Base-by-base conservation (phyloP, 2,329 filamentous ascomycete genomes). In the Massarina eburnea region DNA sequence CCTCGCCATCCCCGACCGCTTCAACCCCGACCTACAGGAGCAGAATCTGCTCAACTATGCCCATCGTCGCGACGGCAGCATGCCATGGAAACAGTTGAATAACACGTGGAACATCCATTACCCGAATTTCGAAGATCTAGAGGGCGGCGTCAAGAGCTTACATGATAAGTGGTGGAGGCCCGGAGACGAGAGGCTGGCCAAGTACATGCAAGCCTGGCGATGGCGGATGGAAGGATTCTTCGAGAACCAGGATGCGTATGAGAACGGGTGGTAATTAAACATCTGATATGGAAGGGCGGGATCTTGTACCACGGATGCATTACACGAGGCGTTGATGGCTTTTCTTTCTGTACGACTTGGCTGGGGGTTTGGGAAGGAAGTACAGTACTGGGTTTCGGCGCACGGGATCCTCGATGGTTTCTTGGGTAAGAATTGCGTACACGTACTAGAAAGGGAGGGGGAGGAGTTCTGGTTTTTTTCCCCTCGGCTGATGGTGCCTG, bases 151-250 rank as follows among this genome's bases (percentile, higher is more conserved):
- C 18, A 51, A 49, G 41, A 62, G 52, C 32, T 39, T 71, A 43
- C 68, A 71, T 35, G 64, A 62, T 47, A 71, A 71, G 52, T 71
- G 61, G 59, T 70, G 68, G 67, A 33, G 43, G 10, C 43, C 50
- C 12, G 3, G 10, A 3, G 35, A 38, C 22, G 21, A 38, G 8
- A 8, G 35, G 20, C 20, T 41, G 12, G 27, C 43, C 4, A 38
- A 59, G 29, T 20, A 49, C 20, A 58, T 62, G 24, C 40, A 65
- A 36, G 48, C 52, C 10, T 67, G 57, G 30, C 48, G 64, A 37
- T 67, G 62, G 61, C 48, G 58, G 34, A 70, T 68, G 66, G 59
- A 67, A 49, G 64, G 64, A 1, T 65, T 51, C 34, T 64, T 55
- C 32, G 59, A 69, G 48, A 63, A 24, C 8, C 34, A 26, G 34